These are phyloP conservation scores for Thraustotheca clavata DNA, from an alignment of 352 stramenopile genomes.

Conservation along the genomic window DNA sequence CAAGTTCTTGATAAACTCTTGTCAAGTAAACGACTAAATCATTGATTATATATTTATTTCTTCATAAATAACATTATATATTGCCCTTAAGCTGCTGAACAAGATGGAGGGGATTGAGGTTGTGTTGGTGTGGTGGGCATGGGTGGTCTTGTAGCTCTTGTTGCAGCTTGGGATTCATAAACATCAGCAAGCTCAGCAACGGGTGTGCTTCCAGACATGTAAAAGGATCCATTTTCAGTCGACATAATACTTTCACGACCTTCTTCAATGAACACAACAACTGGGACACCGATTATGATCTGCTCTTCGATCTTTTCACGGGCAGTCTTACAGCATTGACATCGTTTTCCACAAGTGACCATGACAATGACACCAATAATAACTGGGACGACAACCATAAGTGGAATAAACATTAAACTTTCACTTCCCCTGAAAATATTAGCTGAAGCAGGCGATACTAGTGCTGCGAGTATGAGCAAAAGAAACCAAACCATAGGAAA, in stretches of 20 bases:
- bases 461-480: neutral
- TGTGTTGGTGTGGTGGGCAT: neutral
- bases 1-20: no score
- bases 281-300: neutral
- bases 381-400: neutral
- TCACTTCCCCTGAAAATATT: neutral
- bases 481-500: no score
- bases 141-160: neutral
- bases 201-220: neutral
- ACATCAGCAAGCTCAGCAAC: neutral
- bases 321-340: neutral
- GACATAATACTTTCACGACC: neutral
- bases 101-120: neutral
- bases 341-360: neutral
- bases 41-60: neutral
- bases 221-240: neutral
- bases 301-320: neutral
- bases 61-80: neutral
- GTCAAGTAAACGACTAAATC: no score
- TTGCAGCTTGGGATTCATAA: neutral
- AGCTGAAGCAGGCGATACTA: neutral
- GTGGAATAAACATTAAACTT: neutral
- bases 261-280: conserved; percentile 8
- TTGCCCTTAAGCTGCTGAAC: neutral
- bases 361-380: neutral